Base-by-base conservation (phyloP, 306 rosid genomes). In the Oemleria cerasiformis region DNA sequence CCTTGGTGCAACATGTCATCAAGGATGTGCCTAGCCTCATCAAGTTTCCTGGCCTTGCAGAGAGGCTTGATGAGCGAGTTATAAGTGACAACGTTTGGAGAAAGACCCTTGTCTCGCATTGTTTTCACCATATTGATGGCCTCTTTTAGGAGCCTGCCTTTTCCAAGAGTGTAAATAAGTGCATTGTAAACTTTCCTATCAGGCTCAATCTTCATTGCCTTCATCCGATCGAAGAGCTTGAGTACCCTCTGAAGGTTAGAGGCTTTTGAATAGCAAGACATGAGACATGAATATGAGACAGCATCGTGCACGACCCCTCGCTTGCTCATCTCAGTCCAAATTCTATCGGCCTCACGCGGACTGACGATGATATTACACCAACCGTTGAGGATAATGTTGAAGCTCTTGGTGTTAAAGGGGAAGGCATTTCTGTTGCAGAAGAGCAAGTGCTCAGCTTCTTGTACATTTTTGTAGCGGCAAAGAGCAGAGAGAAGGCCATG, bases 401-500 rank as follows among this genome's bases (percentile, higher is more conserved):
- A 90, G 85, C 97, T 90, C 83, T 88, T 90, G 62, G 85, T 80
- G 67, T 83, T 77, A 49, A 84, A 82, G 0, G 92, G 92, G 78
- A 90, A 90, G 9, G 75, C 84, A 61, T 83, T 72, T 41, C 76
- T 62, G 73, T 86, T 86, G 82, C 86, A 82, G 79, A 90, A 88
- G 21, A 93, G 80, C 23, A 93, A 69, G 73, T 88, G 86, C 77
- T 93, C 96, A 4, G 97, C 97, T 70, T 88, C 96, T 68, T 82
- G 76, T 54, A 88, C 94, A 40, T 88, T 93, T 82, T 90, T 90
- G 80, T 83, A 90, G 64, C 91, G 88, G 65, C 97, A 90, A 80
- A 93, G 98, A 25, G 96, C 97, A 57, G 92, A 88, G 73, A 93
- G 90, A 84, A 93, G 85, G 76, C 81, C 73, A 20, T 90, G 97